These are phyloP conservation scores for Acanthamoeba sp. DNA, from an alignment of 208 protist species.

Conservation along the genomic window DNA sequence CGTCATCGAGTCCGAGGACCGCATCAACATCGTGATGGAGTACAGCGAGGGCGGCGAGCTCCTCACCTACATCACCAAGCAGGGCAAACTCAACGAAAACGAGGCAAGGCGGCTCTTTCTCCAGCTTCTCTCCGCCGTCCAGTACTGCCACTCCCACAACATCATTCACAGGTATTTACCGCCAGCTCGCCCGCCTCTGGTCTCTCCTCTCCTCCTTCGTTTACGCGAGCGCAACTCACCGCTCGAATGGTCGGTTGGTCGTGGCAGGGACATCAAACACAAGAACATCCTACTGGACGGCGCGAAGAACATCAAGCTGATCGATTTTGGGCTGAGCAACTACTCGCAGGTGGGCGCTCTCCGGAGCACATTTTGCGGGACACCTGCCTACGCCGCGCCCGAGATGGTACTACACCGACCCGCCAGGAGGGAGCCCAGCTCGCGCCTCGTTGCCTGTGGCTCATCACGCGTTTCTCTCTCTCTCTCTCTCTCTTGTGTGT, in stretches of 20 bases:
- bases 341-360: constrained; percentile 68
- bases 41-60: constrained; percentile 92
- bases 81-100: constrained; percentile 90
- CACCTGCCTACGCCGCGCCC: constrained; percentile 96
- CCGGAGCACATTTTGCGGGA: constrained; percentile 94
- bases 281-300: constrained; percentile 92
- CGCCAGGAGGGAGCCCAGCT: too few relatives aligned
- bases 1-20: constrained; percentile 79
- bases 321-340: constrained; percentile 64
- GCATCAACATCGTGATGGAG: constrained; percentile 71
- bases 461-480: background rate
- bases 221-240: background rate
- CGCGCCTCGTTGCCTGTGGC: background rate
- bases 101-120: constrained; percentile 93
- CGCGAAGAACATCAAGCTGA: constrained; percentile 78
- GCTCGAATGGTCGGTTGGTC: background rate
- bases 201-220: background rate
- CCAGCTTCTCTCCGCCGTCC: constrained; percentile 94
- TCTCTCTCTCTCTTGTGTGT: too few relatives aligned
- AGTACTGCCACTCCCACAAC: constrained; percentile 93
- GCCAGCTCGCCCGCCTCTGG: background rate
- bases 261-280: constrained; percentile 72
- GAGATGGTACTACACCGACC: too few relatives aligned
- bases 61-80: constrained; percentile 92
- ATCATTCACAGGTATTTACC: constrained; percentile 88